These are phyloP conservation scores for Lunularia cruciata DNA, from an alignment of 225 moss, liverwort and hornwort genomes.

Conservation along the genomic window DNA sequence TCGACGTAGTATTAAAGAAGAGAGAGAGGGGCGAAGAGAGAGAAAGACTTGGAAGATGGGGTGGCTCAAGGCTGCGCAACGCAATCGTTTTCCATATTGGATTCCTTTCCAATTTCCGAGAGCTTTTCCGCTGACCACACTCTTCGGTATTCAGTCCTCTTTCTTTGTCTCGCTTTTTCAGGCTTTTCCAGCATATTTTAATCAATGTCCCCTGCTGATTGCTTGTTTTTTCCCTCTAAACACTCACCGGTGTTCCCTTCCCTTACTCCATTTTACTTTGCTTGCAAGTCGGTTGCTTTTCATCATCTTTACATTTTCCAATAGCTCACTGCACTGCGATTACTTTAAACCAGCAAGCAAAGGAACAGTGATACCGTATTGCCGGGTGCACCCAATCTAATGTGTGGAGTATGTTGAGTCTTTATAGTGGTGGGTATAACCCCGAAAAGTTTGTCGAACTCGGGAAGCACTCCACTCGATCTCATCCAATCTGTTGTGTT, in stretches of 20 bases:
- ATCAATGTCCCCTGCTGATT: not conserved
- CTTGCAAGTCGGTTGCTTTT: not conserved
- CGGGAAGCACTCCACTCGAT: no score
- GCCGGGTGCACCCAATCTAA: not conserved
- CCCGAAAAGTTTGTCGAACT: no score
- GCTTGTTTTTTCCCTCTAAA: not conserved
- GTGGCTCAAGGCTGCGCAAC: no score
- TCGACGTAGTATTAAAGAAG: not conserved
- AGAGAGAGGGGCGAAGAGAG: not conserved
- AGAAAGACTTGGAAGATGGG: not conserved
- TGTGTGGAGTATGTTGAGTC: conserved; percentile 7
- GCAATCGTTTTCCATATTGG: no score
- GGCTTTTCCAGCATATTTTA: no score
- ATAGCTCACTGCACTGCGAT: not conserved
- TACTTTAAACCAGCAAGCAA: no score
- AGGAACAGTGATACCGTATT: no score
- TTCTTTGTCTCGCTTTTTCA: no score
- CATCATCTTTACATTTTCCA: not conserved
- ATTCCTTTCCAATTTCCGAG: no score
- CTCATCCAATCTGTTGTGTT: not conserved
- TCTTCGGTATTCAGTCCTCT: no score
- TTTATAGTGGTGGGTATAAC: not conserved
- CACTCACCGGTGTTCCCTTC: not conserved
- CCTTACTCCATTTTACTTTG: not conserved
- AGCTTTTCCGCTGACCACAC: no score